Percentiles rank a stretch among this genome's conserved stretches.
These are phyloP conservation scores for Graphiopsis chlorocephala DNA, from an alignment of 2,329 filamentous ascomycete genomes.

Conservation along the genomic window DNA sequence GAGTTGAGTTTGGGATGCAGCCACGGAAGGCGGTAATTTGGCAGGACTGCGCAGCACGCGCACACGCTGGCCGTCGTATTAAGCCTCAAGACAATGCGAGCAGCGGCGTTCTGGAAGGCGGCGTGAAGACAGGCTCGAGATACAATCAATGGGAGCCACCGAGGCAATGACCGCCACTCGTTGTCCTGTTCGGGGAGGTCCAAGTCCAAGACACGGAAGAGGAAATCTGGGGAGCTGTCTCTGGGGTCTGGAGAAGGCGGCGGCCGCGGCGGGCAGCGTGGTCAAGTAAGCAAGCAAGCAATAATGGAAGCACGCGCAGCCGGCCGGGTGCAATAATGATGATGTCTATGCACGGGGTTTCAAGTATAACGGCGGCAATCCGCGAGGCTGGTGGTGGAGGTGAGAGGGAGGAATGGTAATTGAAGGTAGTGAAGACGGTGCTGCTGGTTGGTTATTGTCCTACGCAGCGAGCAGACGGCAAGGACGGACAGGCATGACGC, in stretches of 20 bases:
- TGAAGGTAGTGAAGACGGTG: neutral
- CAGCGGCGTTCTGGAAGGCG: neutral
- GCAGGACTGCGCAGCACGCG: neutral
- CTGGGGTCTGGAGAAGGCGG: slow-evolving; percentile 14
- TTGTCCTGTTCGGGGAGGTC: neutral
- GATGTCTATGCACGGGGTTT: slow-evolving; percentile 6
- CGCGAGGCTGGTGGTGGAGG: neutral
- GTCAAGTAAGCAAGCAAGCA: neutral
- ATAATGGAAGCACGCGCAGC: slow-evolving; percentile 5
- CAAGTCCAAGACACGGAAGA: slow-evolving; percentile 3
- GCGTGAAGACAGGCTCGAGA: neutral
- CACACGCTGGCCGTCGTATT: neutral
- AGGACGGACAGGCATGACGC: slow-evolving; percentile 6
- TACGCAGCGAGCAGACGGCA: slow-evolving; percentile 1
- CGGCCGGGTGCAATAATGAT: slow-evolving; percentile 3
- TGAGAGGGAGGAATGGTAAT: neutral
- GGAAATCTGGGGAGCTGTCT: slow-evolving; percentile 15
- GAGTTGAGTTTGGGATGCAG: slow-evolving; percentile 14
- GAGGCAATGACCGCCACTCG: slow-evolving; percentile 5
- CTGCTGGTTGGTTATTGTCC: neutral
- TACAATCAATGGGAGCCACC: neutral
- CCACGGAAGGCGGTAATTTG: slow-evolving; percentile 4
- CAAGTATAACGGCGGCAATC: slow-evolving; percentile 2
- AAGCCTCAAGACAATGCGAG: neutral
- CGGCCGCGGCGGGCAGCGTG: slow-evolving; percentile 7